Percentiles rank a stretch among this genome's conserved stretches.
Conservation (phyloP, 2,329 filamentous ascomycete genomes). For the Oidium heveae region DNA sequence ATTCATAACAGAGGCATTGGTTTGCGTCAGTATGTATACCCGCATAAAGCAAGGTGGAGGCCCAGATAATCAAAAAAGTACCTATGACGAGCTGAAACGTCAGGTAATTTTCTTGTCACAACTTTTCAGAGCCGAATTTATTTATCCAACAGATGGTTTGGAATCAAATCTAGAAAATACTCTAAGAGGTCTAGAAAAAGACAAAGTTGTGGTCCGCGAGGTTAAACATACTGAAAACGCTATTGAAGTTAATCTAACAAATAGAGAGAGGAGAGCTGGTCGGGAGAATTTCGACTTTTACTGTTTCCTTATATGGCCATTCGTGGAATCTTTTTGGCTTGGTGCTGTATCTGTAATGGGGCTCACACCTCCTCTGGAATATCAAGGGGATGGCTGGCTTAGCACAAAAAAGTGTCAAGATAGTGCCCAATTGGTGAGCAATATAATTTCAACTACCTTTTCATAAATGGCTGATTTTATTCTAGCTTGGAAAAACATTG, state of each 20-base stretch:
- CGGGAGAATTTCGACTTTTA: slow-evolving; percentile 97
- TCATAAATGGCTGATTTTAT: slow-evolving; percentile 11
- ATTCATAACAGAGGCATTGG: slow-evolving; percentile 79
- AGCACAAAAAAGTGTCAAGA: slow-evolving; percentile 55
- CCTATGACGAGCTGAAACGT: slow-evolving; percentile 43
- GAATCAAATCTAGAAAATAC: slow-evolving; percentile 60
- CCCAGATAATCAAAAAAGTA: slow-evolving; percentile 52
- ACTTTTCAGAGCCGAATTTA: slow-evolving; percentile 88
- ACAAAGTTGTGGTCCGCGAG: slow-evolving; percentile 48
- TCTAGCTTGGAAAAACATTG: slow-evolving; percentile 70
- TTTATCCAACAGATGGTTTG: slow-evolving; percentile 74
- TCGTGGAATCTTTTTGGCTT: slow-evolving; percentile 85
- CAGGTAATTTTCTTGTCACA: slow-evolving; percentile 82
- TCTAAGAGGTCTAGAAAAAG: slow-evolving; percentile 48
- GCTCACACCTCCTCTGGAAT: slow-evolving; percentile 41
- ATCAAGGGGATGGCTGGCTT: slow-evolving; percentile 45
- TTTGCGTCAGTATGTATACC: slow-evolving; percentile 76
- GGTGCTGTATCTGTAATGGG: slow-evolving; percentile 74
- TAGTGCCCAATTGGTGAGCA: slow-evolving; percentile 49
- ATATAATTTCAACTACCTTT: background rate
- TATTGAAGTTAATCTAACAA: slow-evolving; percentile 46
- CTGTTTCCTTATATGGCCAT: slow-evolving; percentile 96
- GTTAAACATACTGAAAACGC: slow-evolving; percentile 29
- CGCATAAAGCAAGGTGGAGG: slow-evolving; percentile 79
- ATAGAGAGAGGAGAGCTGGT: slow-evolving; percentile 49